Base-by-base conservation (phyloP, 2,329 filamentous ascomycete species). In the Sphaerulina vaccinii region DNA sequence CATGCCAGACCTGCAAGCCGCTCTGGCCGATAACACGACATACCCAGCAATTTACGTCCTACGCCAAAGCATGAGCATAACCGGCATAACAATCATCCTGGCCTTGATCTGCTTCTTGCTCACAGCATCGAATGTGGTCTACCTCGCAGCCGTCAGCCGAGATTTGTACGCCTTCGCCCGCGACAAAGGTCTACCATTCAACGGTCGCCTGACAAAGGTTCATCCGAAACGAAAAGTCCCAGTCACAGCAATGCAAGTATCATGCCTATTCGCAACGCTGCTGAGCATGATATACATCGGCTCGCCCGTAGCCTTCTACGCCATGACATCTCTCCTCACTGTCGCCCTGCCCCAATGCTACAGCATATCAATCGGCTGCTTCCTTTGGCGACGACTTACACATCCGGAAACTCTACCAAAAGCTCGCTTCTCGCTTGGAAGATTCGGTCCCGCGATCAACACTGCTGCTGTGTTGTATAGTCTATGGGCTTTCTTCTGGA, bases 181-280 rank as follows among this genome's bases (percentile, higher is more conserved):
- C 32, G 71, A 73, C 50, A 58, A 66, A 22, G 70, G 67, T 5
- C 46, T 68, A 16, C 70, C 70, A 0, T 75, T 65, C 51, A 58
- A 61, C 16, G 21, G 56, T 1, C 68, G 67, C 32, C 68, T 76
- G 6, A 64, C 42, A 22, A 51, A 41, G 9, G 59, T 64, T 5
- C 24, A 54, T 21, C 40, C 51, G 9, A 50, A 36, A 8, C 46
- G 48, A 9, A 40, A 53, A 21, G 55, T 63, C 9, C 57, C 60
- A 6, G 45, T 57, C 38, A 42, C 52, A n/a, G 60, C 62, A 13
- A 47, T 21, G 3, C 41, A 52, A 10, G 77, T 76, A 3, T 75
- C 78, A 55, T 72, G 83, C 1, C 79, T 79, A 1, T 78, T 81
- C 0, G 77, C 79, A 13, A 40, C 22, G 7, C 47, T 64, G 5